Conservation (phyloP, 306 rosid species). For the Cicer cuneatum region DNA sequence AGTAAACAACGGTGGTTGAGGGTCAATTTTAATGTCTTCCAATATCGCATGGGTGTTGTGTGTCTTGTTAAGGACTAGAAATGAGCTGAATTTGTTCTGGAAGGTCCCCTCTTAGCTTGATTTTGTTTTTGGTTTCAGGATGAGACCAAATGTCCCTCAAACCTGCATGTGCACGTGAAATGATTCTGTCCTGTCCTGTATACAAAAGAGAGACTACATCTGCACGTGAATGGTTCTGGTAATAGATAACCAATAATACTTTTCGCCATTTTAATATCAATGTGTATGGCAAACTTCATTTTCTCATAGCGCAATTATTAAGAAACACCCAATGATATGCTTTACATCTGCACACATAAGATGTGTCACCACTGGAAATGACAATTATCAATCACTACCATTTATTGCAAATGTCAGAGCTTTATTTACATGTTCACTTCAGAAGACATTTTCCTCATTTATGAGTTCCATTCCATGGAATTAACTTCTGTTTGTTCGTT, state of each 20-base stretch:
- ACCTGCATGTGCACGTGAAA: constrained; percentile 26
- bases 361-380: neutral
- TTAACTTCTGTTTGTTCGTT: neutral
- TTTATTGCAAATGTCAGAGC: neutral
- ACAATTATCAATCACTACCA: constrained; percentile 6
- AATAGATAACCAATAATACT: neutral
- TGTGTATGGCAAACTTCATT: constrained; percentile 1
- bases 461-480: neutral
- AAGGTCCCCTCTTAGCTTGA: no score
- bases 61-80: constrained; percentile 15
- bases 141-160: neutral
- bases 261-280: neutral
- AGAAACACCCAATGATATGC: constrained; percentile 31
- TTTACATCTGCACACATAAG: constrained; percentile 1
- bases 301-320: constrained; percentile 25
- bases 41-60: neutral
- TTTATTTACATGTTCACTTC: neutral
- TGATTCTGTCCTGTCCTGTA: neutral
- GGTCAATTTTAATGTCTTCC: neutral
- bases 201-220: constrained; percentile 5
- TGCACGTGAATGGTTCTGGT: constrained; percentile 35
- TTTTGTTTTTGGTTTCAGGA: neutral
- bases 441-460: neutral
- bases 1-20: neutral
- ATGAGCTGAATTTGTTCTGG: neutral